A percentile compares a stretch with the other conserved stretches of the same genome.
phyloP scores from a whole-genome alignment of 352 stramenopile species.

The Thalassiosira sp. region DNA sequence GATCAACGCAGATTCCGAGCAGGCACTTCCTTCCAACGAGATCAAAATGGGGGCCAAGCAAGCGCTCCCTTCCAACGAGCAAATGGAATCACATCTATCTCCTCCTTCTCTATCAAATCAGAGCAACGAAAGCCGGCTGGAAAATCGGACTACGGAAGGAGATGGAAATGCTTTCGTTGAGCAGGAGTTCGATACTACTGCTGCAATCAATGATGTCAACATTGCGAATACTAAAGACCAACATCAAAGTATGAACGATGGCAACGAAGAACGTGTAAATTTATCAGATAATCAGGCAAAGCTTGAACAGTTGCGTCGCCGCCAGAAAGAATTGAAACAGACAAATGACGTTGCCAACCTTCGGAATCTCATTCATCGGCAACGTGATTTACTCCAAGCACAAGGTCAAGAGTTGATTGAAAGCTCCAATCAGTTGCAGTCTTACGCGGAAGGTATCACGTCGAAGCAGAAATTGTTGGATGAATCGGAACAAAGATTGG shows the following conservation, averaged over 20 bases:
- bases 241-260: no score
- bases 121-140: no score
- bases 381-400: slow-evolving; percentile 28
- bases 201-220: no score
- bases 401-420: slow-evolving; percentile 35
- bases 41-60: neutral
- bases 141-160: no score
- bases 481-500: slow-evolving; percentile 27
- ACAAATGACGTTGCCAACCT: slow-evolving; percentile 46
- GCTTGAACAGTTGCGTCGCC: slow-evolving; percentile 27
- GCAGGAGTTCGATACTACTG: neutral
- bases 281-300: slow-evolving; percentile 13
- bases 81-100: no score
- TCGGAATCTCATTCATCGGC: slow-evolving; percentile 34
- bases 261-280: neutral
- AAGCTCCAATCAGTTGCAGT: slow-evolving; percentile 32
- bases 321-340: slow-evolving; percentile 48
- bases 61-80: neutral
- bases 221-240: no score
- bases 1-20: no score
- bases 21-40: no score
- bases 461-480: slow-evolving; percentile 36
- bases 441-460: slow-evolving; percentile 30
- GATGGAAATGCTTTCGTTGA: neutral
- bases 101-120: neutral